Evolutionary conservation across 2,329 filamentous ascomycete genomes (phyloP), one percentile per base, ranked within the genome.

Genomic region (Ceratocystis cacaofunesta): DNA sequence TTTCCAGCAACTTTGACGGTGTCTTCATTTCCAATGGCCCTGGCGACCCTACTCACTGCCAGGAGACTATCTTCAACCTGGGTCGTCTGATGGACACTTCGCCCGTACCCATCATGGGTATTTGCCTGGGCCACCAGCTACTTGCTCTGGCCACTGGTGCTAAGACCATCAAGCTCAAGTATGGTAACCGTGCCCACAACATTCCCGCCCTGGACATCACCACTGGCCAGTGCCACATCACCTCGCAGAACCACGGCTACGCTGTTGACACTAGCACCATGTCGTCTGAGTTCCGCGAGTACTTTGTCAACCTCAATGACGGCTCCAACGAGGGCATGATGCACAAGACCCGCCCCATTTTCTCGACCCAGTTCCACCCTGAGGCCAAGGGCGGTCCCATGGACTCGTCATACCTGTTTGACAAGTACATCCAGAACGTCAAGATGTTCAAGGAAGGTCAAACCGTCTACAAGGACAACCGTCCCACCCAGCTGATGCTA

Each of bases 21-120:
- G 87, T 99, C 73, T 99, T 99, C 83, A 96, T 97, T 79, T 96
- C 91, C 77, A 99, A 99, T 78, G 94, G 94, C 68, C 94, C 94
- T 32, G 94, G 94, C 78, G 94, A 99, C 78, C 94, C 94, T 71
- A 97, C 92, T 52, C 94, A 99, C 79, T 96, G 92, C 80, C 88
- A 91, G 74, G 85, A 90, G 72, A 96, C 94, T 50, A 90, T 95
- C 69, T 92, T 95, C 83, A 92, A 95, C 79, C 84, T 99, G 65
- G 82, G 83, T 72, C 89, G 90, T 72, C 79, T 99, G 72, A 96
- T 99, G 84, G 89, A 95, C 76, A 86, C 85, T 28, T 96, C 90
- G 61, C 86, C 91, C 71, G 83, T 96, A 43, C 94, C 94, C 67
- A 86, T 99, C 77, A 95, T 99, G 86, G 94, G 94, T 72, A 97